Evolutionary conservation across 768 basidiomycete genomes (phyloP), one percentile per base, ranked within the genome.

Genomic region (Tulasnella sp.): DNA sequence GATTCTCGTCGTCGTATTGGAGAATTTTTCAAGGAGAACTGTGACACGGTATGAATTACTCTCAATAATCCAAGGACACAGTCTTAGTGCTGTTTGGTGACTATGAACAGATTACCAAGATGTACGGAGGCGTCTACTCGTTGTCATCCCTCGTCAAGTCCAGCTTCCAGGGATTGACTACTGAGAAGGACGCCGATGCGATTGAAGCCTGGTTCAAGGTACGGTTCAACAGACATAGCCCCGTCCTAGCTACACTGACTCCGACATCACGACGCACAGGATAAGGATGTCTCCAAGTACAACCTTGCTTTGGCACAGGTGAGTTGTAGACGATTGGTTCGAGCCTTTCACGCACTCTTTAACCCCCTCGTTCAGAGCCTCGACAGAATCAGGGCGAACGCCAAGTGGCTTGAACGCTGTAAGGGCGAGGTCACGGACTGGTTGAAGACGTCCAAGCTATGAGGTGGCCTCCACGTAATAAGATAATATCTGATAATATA

Each of bases 161-260:
- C 44, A 81, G 86, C 12, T 86, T 90, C 85, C 84, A 85, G 40
- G 86, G 86, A 42, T 87, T 97, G 79, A 90, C 92, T n/a, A 91
- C 90, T 31, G 87, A 92, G 81, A 85, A 90, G 80, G 97, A 98
- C 86, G 88, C 90, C 60, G 86, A 91, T 76, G 88, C 87, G 31
- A 88, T 91, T 20, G 89, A 89, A 76, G 89, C 86, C 5, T 97
- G 95, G 89, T 98, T 96, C 89, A 90, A 92, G 88, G 93, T 92
- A 85, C 85, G 86, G 80, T 42, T 34, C 46, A 50, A 76, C 60
- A 34, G 37, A 72, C 28, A 78, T 73, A 93, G 91, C 46, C 42
- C 42, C 42, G 7, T 42, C 42, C 42, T 42, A 42, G 12, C 80
- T 28, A 14, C 72, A 76, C 78, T 85, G 77, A 82, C 37, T 16